Evolutionary conservation across 371 early-diverging fungal species (phyloP), one percentile per base, ranked within the genome.

Genomic region (Lichtheimia ramosa): DNA sequence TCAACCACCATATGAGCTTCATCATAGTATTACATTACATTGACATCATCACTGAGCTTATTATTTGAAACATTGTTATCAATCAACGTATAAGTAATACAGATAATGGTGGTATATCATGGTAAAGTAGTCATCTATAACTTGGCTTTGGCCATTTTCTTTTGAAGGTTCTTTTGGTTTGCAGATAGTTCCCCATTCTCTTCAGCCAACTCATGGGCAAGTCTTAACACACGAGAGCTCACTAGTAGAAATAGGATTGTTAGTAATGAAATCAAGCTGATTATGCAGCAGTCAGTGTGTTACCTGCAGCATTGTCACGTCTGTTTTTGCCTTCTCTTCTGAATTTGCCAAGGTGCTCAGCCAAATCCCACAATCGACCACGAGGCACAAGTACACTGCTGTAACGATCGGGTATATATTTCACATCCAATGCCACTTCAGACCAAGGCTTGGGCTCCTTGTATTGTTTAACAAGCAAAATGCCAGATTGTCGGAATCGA

Each of bases 301-400:
- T 75, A 85, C 86, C 92, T 34, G 92, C 89, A 8, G 87, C 88
- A 68, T 91, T 94, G 63, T 94, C 94, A 56, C 94, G 78, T 51
- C 94, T 78, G 61, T 94, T 92, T 70, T 94, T 94, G 56, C 94
- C 94, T 70, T 94, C 94, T 43, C 94, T 77, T 65, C 94, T 69
- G 65, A 89, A 92, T 51, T 76, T 75, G n/a, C 94, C 90, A 61
- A 94, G 90, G n/a, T 81, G 74, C 65, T 94, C 92, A 48, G 91
- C 91, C 48, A 92, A 66, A 21, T 89, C 87, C 94, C 94, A 93
- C 24, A 92, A 76, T 51, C 78, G 69, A 0, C 91, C 91, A 25
- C 81, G 68, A 15, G 89, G 83, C 14, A 76, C 61, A 18, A 88
- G 66, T 3, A 70, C 61, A 1, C 85, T 85, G 56, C 83, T 68